Evolutionary conservation across 108 stramenopile genomes (phyloP).

Genomic region (Seminavis robusta): DNA sequence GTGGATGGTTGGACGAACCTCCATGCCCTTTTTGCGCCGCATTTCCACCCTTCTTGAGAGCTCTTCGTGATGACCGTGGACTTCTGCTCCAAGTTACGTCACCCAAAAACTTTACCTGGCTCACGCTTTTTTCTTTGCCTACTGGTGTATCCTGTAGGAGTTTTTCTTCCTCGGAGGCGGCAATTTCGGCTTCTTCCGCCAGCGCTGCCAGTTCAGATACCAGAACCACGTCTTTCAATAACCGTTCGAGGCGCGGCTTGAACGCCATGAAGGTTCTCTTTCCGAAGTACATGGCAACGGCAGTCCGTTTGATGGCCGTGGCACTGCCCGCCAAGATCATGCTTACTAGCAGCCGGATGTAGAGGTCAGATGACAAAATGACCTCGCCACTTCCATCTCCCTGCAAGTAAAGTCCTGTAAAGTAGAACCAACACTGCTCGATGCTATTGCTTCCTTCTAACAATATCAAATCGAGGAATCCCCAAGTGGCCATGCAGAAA

Average conservation of each 20-base stretch:
- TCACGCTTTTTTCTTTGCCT: no score
- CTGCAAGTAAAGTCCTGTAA: constrained; percentile 53
- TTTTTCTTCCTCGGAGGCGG: neutral
- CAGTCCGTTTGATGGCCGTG: constrained; percentile 57
- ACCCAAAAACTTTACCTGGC: no score
- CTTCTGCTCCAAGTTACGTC: no score
- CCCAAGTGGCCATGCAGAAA: constrained; percentile 56
- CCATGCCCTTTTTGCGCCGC: no score
- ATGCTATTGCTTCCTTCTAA: constrained; percentile 46
- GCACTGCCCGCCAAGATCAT: constrained; percentile 62
- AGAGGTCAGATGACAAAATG: constrained; percentile 48
- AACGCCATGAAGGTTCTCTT: constrained; percentile 38
- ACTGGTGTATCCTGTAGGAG: no score
- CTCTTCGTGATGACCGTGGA: no score
- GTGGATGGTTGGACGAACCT: neutral
- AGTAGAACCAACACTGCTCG: constrained; percentile 60
- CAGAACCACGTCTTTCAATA: constrained; percentile 45
- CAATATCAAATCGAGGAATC: constrained; percentile 47
- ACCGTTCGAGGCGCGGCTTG: constrained; percentile 48
- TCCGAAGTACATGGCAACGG: constrained; percentile 61
- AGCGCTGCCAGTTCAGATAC: constrained; percentile 68
- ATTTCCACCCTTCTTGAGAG: no score
- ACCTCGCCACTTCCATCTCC: constrained; percentile 27
- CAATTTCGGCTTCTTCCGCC: constrained; percentile 23
- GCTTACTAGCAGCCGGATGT: constrained; percentile 50